Evolutionary conservation across 305 asterid species (phyloP).

Genomic region (Solanum chacoense): DNA sequence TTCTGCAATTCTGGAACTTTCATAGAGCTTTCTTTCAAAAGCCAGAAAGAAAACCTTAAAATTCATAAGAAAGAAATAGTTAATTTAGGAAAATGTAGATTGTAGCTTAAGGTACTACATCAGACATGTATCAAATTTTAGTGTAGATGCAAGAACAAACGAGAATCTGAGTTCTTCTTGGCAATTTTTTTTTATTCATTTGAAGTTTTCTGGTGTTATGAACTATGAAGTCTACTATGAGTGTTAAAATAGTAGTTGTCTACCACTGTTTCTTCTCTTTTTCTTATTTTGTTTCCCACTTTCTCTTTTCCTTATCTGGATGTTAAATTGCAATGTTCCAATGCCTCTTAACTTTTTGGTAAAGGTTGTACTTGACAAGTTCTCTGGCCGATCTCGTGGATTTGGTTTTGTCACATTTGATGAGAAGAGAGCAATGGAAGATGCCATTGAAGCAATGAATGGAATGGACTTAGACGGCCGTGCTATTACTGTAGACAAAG

Average conservation of each 20-base stretch:
- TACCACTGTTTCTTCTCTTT: background rate
- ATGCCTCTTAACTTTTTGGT: background rate
- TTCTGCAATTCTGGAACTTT: background rate
- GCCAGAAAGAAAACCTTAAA: background rate
- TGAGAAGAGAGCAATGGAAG: conserved; percentile 77
- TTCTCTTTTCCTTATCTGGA: background rate
- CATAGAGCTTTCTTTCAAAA: background rate
- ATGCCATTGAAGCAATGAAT: conserved; percentile 83
- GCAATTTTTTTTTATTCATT: background rate
- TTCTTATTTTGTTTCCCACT: background rate
- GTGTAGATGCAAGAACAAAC: background rate
- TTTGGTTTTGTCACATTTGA: conserved; percentile 88
- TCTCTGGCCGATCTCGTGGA: conserved; percentile 85
- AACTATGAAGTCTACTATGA: background rate
- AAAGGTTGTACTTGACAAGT: conserved; percentile 74
- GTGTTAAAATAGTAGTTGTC: background rate
- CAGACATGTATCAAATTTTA: background rate
- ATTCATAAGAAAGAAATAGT: background rate
- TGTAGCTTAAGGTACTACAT: background rate
- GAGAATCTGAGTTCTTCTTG: background rate
- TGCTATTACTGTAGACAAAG: conserved; percentile 75
- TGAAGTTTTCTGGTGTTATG: background rate
- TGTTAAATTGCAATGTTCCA: background rate
- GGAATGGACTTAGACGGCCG: conserved; percentile 92
- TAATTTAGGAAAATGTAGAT: background rate